Evolutionary conservation across 2,329 filamentous ascomycete genomes (phyloP).

Genomic region (Aspergillus quadricinctus): DNA sequence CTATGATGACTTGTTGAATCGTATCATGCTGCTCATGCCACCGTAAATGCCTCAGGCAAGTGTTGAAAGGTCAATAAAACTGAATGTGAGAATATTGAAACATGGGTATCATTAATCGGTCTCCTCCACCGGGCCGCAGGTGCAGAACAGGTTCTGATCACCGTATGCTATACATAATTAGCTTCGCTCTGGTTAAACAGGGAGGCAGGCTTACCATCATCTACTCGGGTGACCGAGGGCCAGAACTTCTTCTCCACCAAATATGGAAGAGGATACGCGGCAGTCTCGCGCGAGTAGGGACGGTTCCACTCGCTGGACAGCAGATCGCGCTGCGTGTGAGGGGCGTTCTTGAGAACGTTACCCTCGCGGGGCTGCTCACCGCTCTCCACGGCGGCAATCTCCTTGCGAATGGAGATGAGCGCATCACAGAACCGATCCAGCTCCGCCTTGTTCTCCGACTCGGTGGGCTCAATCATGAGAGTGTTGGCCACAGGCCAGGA

Average conservation of each 20-base stretch:
- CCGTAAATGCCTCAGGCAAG: neutral
- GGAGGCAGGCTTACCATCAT: slow-evolving; percentile 68
- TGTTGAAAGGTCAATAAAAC: slow-evolving; percentile 12
- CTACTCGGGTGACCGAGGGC: slow-evolving; percentile 79
- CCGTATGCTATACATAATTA: slow-evolving; percentile 63
- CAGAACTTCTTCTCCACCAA: slow-evolving; percentile 97
- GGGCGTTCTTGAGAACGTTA: slow-evolving; percentile 85
- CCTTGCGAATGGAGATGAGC: slow-evolving; percentile 76
- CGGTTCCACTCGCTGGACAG: slow-evolving; percentile 73
- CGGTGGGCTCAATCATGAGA: slow-evolving; percentile 96
- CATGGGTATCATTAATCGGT: slow-evolving; percentile 39
- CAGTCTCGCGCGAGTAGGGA: slow-evolving; percentile 74
- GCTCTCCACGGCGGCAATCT: slow-evolving; percentile 79
- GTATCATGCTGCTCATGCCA: neutral
- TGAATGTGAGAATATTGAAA: slow-evolving; percentile 6
- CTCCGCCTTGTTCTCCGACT: slow-evolving; percentile 87
- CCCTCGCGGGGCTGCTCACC: slow-evolving; percentile 68
- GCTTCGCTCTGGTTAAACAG: slow-evolving; percentile 8
- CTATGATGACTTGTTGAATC: neutral
- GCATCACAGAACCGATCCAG: slow-evolving; percentile 91
- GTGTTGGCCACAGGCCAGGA: slow-evolving; percentile 93
- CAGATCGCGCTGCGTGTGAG: slow-evolving; percentile 79
- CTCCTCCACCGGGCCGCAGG: slow-evolving; percentile 76
- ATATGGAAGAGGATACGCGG: slow-evolving; percentile 79
- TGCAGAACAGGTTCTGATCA: slow-evolving; percentile 91